Evolutionary conservation across 768 basidiomycete species (phyloP).

Genomic region (Tubosaeta sp.): DNA sequence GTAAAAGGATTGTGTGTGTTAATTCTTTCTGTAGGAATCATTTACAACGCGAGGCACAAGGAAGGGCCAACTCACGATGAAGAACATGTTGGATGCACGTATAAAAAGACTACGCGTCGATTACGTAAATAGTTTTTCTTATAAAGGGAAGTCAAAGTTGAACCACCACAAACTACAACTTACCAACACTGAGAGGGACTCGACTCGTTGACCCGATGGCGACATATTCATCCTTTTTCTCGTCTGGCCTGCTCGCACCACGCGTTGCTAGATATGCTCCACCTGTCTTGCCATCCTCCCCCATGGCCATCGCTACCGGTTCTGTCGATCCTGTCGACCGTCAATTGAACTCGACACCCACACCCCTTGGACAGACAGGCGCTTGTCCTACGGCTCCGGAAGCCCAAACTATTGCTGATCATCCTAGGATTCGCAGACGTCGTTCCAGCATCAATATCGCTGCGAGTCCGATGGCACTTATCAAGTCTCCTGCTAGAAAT

Average conservation of each 20-base stretch:
- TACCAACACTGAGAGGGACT: too few species aligned
- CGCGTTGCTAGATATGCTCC: constrained; percentile 26
- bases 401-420: constrained; percentile 16
- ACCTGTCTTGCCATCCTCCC: constrained; percentile 12
- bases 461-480: constrained; percentile 50
- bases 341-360: constrained; percentile 7
- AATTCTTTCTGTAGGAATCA: constrained; percentile 73
- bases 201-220: constrained; percentile 24
- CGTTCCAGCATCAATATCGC: constrained; percentile 59
- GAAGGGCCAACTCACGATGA: constrained; percentile 51
- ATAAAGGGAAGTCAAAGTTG: constrained; percentile 11
- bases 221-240: constrained; percentile 64
- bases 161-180: constrained; percentile 4
- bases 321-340: constrained; percentile 32
- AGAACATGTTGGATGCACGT: constrained; percentile 49
- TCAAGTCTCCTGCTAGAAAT: constrained; percentile 53
- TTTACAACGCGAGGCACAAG: constrained; percentile 1
- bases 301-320: constrained; percentile 14
- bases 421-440: constrained; percentile 53
- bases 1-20: constrained; percentile 94
- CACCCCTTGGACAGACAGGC: constrained; percentile 8
- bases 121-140: constrained; percentile 3
- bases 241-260: constrained; percentile 63
- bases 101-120: too few species aligned
- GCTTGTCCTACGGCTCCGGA: constrained; percentile 22